Percentiles rank a stretch among this genome's conserved stretches.
Evolutionary conservation across 371 early-diverging fungal genomes (phyloP).

Genomic region (Chytridium lagenaria): DNA sequence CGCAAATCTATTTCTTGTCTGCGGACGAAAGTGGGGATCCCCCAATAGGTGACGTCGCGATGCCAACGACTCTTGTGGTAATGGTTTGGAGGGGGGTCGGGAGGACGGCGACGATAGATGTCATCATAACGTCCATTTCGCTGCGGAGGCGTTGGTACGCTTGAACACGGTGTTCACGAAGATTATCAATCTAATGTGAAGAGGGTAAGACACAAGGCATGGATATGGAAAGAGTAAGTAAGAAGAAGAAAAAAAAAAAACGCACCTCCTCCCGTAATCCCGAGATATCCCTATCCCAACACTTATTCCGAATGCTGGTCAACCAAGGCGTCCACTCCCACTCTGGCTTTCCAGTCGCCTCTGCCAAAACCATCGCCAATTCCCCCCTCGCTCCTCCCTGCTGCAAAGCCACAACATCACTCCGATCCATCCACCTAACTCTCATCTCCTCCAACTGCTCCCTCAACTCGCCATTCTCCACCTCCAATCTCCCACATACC

Average conservation of each 20-base stretch:
- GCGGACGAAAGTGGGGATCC: too few species aligned
- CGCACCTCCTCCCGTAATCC: conserved; percentile 42
- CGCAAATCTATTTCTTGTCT: too few species aligned
- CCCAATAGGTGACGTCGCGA: conserved; percentile 13
- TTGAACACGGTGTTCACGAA: conserved; percentile 28
- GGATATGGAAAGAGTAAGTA: not conserved
- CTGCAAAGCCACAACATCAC: not conserved
- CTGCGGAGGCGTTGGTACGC: conserved; percentile 34
- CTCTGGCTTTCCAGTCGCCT: not conserved
- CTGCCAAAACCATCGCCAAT: not conserved
- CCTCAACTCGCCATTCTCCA: conserved; percentile 30
- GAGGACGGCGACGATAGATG: conserved; percentile 15
- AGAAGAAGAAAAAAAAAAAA: not conserved
- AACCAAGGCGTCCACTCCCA: conserved; percentile 50
- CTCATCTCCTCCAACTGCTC: conserved; percentile 45
- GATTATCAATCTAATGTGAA: conserved; percentile 33
- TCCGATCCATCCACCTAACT: not conserved
- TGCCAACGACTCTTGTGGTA: conserved; percentile 16
- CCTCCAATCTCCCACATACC: conserved; percentile 11
- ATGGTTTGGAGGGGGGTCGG: conserved; percentile 17
- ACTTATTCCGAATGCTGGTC: conserved; percentile 33
- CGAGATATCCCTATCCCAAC: conserved; percentile 42
- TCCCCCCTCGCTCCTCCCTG: conserved; percentile 17
- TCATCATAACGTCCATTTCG: conserved; percentile 29
- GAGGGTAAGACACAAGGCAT: too few species aligned